These are phyloP conservation scores for Suillus spraguei DNA, from an alignment of 768 basidiomycete genomes.

Conservation along the genomic window DNA sequence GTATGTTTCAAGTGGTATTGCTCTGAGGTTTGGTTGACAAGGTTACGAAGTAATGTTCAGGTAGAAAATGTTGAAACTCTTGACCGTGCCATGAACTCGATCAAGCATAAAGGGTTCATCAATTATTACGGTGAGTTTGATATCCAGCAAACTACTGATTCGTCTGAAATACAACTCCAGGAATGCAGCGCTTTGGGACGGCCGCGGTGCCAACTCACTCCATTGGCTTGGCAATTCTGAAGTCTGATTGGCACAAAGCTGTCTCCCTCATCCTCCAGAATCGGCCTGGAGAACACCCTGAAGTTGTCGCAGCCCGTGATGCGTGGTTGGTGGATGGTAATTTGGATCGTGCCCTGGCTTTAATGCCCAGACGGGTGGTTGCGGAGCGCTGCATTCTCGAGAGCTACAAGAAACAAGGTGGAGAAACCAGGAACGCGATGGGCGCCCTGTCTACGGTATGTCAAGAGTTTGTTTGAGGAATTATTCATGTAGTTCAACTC, in stretches of 20 bases:
- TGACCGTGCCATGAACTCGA: slow-evolving; percentile 71
- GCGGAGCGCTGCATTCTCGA: slow-evolving; percentile 94
- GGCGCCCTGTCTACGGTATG: slow-evolving; percentile 82
- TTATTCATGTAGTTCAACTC: slow-evolving; percentile 13
- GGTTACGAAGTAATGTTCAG: slow-evolving; percentile 65
- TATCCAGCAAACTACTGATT: slow-evolving; percentile 12
- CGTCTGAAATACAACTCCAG: slow-evolving; percentile 39
- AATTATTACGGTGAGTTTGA: slow-evolving; percentile 85
- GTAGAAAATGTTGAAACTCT: slow-evolving; percentile 73
- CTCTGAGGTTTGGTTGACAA: slow-evolving; percentile 32
- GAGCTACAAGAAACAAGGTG: slow-evolving; percentile 80
- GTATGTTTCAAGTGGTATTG: slow-evolving; percentile 42
- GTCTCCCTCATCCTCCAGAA: slow-evolving; percentile 79
- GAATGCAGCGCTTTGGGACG: slow-evolving; percentile 99
- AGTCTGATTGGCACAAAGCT: slow-evolving; percentile 89
- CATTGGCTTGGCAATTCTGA: slow-evolving; percentile 88
- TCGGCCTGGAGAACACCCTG: slow-evolving; percentile 91
- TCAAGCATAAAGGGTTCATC: slow-evolving; percentile 89
- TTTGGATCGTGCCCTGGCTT: slow-evolving; percentile 75
- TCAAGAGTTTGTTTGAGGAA: background rate
- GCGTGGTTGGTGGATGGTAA: slow-evolving; percentile 89
- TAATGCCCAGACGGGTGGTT: slow-evolving; percentile 90
- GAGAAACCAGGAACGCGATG: slow-evolving; percentile 81
- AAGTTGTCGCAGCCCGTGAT: slow-evolving; percentile 79
- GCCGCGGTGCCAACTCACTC: slow-evolving; percentile 94